A percentile compares a stretch with the other conserved stretches of the same genome.
phyloP scores from a whole-genome alignment of 306 rosid genomes.

The Castanospermum australe region DNA sequence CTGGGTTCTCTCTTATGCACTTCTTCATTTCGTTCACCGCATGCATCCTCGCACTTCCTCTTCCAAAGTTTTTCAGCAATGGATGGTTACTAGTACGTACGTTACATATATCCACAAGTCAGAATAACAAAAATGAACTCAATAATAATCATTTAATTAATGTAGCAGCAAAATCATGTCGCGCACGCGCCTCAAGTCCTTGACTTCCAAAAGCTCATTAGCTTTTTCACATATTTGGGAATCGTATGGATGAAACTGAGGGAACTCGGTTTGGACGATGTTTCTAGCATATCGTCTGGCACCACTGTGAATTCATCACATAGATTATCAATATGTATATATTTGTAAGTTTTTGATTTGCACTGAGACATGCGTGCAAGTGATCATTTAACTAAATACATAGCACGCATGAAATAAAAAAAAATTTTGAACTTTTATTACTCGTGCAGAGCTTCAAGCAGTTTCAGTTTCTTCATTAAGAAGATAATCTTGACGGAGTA shows the following conservation, averaged over 20 bases:
- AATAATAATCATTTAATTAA: not conserved
- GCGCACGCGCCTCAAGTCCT: not conserved
- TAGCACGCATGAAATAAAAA: too few species aligned
- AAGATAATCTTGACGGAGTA: not conserved
- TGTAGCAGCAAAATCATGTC: not conserved
- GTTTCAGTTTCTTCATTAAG: conserved; percentile 19
- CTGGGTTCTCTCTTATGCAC: not conserved
- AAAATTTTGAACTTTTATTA: not conserved
- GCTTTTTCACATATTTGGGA: not conserved
- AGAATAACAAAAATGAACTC: too few species aligned
- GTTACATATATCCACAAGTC: too few species aligned
- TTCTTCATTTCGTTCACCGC: not conserved
- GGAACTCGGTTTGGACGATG: not conserved
- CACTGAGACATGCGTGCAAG: too few species aligned
- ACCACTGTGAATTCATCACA: not conserved
- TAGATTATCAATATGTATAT: not conserved
- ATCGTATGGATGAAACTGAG: not conserved
- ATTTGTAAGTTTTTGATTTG: not conserved
- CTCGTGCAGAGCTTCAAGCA: conserved; percentile 14
- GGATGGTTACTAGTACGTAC: too few species aligned
- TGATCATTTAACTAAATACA: too few species aligned
- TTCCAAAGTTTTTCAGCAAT: not conserved
- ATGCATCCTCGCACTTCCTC: not conserved
- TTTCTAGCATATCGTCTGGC: not conserved
- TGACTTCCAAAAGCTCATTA: not conserved